Base-by-base conservation (phyloP, 371 early-diverging fungal genomes). In the Saksenaea oblongispora region DNA sequence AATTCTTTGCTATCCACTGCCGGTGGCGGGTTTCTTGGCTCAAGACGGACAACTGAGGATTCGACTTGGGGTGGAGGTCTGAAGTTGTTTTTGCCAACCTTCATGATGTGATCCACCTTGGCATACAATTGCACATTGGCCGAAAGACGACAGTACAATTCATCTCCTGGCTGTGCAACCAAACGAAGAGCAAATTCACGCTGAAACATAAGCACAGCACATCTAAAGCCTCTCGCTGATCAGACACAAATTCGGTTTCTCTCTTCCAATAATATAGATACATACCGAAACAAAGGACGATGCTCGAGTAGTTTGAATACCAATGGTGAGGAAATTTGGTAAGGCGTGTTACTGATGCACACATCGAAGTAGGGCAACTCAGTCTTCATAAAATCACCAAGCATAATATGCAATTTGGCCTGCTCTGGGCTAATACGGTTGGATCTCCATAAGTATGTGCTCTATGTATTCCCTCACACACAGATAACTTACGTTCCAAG, bases 61-160 rank as follows among this genome's bases (percentile, higher is more conserved):
- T 99, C 99, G 34, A 99, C 99, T 67, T 98, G 91, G 34, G 99
- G 99, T 55, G 99, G 99, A 34, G 99, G 99, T 65, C 96, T 88
- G 83, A 99, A 99, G 82, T 96, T 98, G 84, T 99, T 99, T 80
- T 91, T 94, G 58, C 95, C 94, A 10, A 95, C 92, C 79, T 98
- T 99, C 94, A 99, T 95, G 39, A 99, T 88, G 72, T 98, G 98
- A 59, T 94, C 91, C 1, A 99, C 97, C 73, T 97, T 95, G 55
- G 99, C 92, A 62, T 93, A 90, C 31, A 99, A 79, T 75, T 99
- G 99, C n/a, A 95, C 97, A 73, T 98, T 96, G 58, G 98, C 99
- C 18, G 95, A 92, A 22, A 99, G 79, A 47, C 99, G 91, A 74
- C 98, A 96, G 76, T 99, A 99, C 11, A 96, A 83, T 51, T 84